phyloP scores from a whole-genome alignment of 257 asterid species.

The Rauvolfia tetraphylla region DNA sequence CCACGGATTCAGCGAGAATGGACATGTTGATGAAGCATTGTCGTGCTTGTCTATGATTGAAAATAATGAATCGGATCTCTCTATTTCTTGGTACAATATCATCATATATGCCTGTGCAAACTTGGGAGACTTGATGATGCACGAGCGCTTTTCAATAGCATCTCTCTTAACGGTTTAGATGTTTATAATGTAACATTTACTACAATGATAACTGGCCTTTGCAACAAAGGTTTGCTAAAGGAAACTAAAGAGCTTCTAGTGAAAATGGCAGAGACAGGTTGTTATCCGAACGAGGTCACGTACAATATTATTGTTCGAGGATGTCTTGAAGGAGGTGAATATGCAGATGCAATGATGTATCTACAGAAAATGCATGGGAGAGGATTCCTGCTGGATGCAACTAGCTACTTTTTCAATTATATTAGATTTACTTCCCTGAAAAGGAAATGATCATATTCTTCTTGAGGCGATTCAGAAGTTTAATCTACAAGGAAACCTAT shows the following conservation, averaged over 20 bases:
- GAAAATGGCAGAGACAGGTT: slow-evolving; percentile 11
- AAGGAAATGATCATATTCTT: too few species aligned
- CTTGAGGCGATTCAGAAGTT: too few species aligned
- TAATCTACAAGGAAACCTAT: too few species aligned
- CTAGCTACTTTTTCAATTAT: background rate
- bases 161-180: slow-evolving; percentile 7
- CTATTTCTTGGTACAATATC: background rate
- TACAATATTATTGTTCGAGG: slow-evolving; percentile 12
- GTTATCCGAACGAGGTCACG: background rate
- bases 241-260: too few species aligned
- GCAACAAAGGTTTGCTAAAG: too few species aligned
- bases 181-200: slow-evolving; percentile 22
- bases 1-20: slow-evolving; percentile 20
- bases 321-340: background rate
- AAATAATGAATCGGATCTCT: background rate
- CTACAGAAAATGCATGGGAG: slow-evolving; percentile 18
- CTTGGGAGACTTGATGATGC: slow-evolving; percentile 11
- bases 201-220: background rate
- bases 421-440: background rate
- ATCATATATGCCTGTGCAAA: slow-evolving; percentile 21
- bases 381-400: slow-evolving; percentile 3
- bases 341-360: background rate
- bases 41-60: too few species aligned
- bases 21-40: slow-evolving; percentile 22
- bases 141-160: background rate